Evolutionary conservation across 371 early-diverging fungal genomes (phyloP), one percentile per base, ranked within the genome.

Genomic region (Mucor circinelloides): DNA sequence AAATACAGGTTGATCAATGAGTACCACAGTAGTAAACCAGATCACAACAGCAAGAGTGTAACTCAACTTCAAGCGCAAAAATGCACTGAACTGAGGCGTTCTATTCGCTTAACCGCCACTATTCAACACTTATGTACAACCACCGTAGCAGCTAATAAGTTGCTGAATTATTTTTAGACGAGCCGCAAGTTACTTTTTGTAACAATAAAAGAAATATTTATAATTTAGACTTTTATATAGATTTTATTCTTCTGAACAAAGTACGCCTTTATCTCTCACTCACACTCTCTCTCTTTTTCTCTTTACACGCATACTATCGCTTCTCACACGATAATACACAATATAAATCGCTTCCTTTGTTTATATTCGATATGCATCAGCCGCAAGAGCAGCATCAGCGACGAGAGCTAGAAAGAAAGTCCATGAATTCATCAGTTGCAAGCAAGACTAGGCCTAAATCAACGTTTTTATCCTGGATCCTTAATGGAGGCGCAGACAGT

Each of bases 381-480:
- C 42, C 42, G 42, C 42, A 42, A 17, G 42, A 42, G 42, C 42
- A 42, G 42, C 42, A 46, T 19, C 46, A 46, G 8, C 21, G 21
- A 21, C 48, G 23, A 48, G 48, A 48, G 8, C 48, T 56, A 15
- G 42, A 42, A 17, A 61, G 46, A n/a, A 30, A 31, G 31, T 44
- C 15, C 4, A 13, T 36, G 48, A 6, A 15, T 15, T 12, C 55
- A 30, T 28, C 31, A 21, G 15, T 6, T 21, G n/a, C 40, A 40
- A 38, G 17, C 21, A 36, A 36, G 21, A 25, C 25, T 19, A 30
- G 50, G 25, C 62, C 58, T 7, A 62, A 34, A 23, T 50, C 68
- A 13, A 9, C 54, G 12, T 50, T 68, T 28, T 23, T 68, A 10
- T 44, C 62, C 7, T 68, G 68, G 68, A n/a, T 68, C 19, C 38